These are phyloP conservation scores for Neoconidiobolus thromboides DNA, from an alignment of 371 early-diverging fungal species.

Conservation along the genomic window DNA sequence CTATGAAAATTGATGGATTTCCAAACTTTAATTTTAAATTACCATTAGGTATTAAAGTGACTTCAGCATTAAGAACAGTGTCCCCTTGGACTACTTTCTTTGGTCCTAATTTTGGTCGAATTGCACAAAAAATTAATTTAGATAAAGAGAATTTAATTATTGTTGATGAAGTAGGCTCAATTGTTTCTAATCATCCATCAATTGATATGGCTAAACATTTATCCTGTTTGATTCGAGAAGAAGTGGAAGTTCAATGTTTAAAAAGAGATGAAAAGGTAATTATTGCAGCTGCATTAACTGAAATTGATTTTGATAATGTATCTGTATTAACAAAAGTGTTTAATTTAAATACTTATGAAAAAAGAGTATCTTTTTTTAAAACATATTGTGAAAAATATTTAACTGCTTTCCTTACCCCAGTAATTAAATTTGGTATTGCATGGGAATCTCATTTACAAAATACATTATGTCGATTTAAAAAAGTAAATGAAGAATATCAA, in stretches of 20 bases:
- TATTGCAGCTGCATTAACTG: slow-evolving; percentile 41
- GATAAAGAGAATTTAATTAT: slow-evolving; percentile 13
- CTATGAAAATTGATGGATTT: slow-evolving; percentile 29
- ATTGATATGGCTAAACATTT: slow-evolving; percentile 48
- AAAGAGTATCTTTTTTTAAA: slow-evolving; percentile 27
- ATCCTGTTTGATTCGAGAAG: slow-evolving; percentile 39
- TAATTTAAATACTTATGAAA: slow-evolving; percentile 27
- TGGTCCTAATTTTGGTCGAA: slow-evolving; percentile 34
- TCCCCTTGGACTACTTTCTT: slow-evolving; percentile 48
- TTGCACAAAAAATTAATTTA: slow-evolving; percentile 22
- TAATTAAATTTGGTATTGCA: slow-evolving; percentile 40
- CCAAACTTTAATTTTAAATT: slow-evolving; percentile 30
- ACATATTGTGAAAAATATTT: slow-evolving; percentile 25
- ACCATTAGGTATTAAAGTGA: slow-evolving; percentile 40
- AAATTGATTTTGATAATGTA: slow-evolving; percentile 26
- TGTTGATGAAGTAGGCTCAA: slow-evolving; percentile 31
- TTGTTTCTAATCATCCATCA: slow-evolving; percentile 25
- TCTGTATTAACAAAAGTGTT: slow-evolving; percentile 26
- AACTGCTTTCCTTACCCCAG: slow-evolving; percentile 40
- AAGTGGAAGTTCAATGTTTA: slow-evolving; percentile 11
- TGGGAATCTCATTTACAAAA: slow-evolving; percentile 61
- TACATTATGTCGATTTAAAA: slow-evolving; percentile 35
- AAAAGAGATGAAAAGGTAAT: slow-evolving; percentile 25
- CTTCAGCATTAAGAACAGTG: slow-evolving; percentile 53
- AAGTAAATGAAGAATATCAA: slow-evolving; percentile 18